Base-by-base conservation (phyloP, 495 filamentous ascomycete genomes). In the Hypoxylon lenormandii region DNA sequence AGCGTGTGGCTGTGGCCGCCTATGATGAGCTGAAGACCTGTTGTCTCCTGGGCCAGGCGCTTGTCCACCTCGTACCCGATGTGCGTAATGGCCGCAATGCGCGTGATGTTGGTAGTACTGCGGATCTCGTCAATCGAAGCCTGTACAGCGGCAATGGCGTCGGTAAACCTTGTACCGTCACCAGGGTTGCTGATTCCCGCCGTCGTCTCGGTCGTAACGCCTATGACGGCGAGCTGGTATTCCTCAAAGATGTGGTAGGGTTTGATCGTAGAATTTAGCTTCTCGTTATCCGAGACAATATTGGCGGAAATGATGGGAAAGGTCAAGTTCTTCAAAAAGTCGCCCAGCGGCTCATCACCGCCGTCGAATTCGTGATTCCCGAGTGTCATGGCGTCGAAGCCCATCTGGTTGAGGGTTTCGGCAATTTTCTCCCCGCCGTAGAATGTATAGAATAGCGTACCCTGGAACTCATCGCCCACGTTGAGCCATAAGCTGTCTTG, bases 381-480 rank as follows among this genome's bases (percentile, higher is more conserved):
- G 10, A 88, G 61, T n/a, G 83, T 86, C 85, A 88, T 86, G 60
- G 78, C 83, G 65, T 85, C 81, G 59, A 88, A 86, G 13, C 80
- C 81, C 28, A 88, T 70, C 64, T 87, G 81, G 55, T 88, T 88
- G 52, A 88, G 76, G 8, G 84, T 86, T 28, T 87, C 83, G 38
- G 84, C 85, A 50, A 87, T 87, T 79, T 87, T 88, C 76, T 86
- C 83, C n/a, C 85, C 85, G 23, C 82, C 80, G 58, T 87, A 87
- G 66, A 79, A 85, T 48, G 76, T 79, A 71, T 85, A 88, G 75
- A 84, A 88, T 50, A 87, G 75, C 37, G 86, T 88, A 28, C 86
- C 85, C 65, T 87, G 85, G 72, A 88, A 87, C 74, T 88, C 86
- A 63, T 88, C 86, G 18, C 86, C 86, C 0, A 79, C 80, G 56